A percentile compares a stretch with the other conserved stretches of the same genome.
These are phyloP conservation scores for Trichoderma oligosporum DNA, from an alignment of 2,329 filamentous ascomycete genomes.

Conservation along the genomic window DNA sequence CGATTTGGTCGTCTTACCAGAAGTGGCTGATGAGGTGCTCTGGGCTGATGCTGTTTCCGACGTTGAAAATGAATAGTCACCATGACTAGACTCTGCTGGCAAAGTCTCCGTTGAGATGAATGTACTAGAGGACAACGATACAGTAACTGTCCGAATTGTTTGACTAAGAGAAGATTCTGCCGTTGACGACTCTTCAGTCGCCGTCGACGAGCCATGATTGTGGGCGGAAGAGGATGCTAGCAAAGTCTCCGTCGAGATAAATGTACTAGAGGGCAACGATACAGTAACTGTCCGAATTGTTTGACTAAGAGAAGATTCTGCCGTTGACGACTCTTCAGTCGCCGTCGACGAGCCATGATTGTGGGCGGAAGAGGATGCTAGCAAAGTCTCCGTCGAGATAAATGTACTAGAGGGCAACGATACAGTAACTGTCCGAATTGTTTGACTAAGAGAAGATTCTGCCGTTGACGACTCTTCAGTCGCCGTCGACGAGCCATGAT, in stretches of 20 bases:
- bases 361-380: too few relatives aligned
- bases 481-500: not conserved
- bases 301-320: not conserved
- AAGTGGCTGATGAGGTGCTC: not conserved
- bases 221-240: too few relatives aligned
- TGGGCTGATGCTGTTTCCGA: not conserved
- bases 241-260: constrained; percentile 8
- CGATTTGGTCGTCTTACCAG: not conserved
- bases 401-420: constrained; percentile 7
- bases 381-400: constrained; percentile 7
- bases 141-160: constrained; percentile 2
- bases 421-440: constrained; percentile 2
- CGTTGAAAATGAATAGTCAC: constrained; percentile 8
- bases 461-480: not conserved
- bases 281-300: constrained; percentile 5
- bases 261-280: constrained; percentile 7
- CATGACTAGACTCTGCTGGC: not conserved
- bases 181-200: not conserved
- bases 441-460: not conserved
- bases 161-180: not conserved
- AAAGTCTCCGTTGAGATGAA: constrained; percentile 9
- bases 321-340: not conserved
- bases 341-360: not conserved
- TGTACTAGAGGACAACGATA: constrained; percentile 6
- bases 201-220: not conserved